phyloP scores from a whole-genome alignment of 345 rosid species.

The Gossypium longicalyx region DNA sequence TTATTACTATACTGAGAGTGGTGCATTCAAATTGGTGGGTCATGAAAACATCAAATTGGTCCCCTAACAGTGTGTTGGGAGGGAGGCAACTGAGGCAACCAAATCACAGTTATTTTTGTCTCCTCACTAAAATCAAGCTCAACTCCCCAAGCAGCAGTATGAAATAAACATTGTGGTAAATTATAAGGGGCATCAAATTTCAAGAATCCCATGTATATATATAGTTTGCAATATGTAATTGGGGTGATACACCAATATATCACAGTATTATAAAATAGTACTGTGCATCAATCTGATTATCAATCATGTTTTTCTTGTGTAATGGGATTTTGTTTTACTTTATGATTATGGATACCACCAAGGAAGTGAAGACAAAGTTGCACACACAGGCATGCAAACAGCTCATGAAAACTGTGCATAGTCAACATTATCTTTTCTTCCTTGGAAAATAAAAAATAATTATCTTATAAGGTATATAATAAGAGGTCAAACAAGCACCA shows the following conservation, averaged over 20 bases:
- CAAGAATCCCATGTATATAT: neutral
- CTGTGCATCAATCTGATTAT: neutral
- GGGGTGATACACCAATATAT: no score
- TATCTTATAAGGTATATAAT: neutral
- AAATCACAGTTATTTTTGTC: neutral
- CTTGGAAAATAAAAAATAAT: neutral
- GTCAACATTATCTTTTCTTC: neutral
- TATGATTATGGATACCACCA: conserved; percentile 13
- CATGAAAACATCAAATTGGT: conserved; percentile 3
- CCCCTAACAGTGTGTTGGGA: neutral
- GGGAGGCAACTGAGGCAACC: neutral
- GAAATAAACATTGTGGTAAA: neutral
- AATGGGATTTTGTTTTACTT: conserved; percentile 15
- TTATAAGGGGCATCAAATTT: neutral
- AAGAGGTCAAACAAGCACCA: neutral
- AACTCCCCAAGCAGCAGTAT: neutral
- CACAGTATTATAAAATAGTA: neutral
- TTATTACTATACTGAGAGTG: neutral
- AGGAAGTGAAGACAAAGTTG: conserved; percentile 10
- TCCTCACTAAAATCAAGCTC: neutral
- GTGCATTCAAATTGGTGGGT: conserved; percentile 7
- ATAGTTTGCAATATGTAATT: neutral
- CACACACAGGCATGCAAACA: conserved; percentile 18
- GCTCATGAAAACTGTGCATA: neutral
- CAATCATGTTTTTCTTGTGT: conserved; percentile 14